These are phyloP conservation scores for Boletus subparvulus DNA, from an alignment of 768 basidiomycete genomes.

Conservation along the genomic window DNA sequence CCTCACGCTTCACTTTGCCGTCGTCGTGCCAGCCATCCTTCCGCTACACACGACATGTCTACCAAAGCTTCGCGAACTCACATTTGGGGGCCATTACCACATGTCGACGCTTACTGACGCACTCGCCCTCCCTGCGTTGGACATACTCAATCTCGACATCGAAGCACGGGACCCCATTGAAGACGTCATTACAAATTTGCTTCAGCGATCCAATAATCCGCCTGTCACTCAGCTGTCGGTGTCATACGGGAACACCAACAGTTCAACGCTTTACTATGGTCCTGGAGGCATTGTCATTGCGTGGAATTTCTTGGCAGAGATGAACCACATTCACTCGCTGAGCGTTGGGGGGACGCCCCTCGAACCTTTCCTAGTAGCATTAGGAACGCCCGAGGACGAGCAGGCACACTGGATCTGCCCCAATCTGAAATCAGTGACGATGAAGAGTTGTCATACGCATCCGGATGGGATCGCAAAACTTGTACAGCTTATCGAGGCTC, in stretches of 20 bases:
- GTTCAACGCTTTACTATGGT: slow-evolving; percentile 54
- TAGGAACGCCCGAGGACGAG: slow-evolving; percentile 63
- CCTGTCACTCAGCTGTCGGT: slow-evolving; percentile 60
- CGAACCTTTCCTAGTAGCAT: slow-evolving; percentile 58
- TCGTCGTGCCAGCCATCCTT: slow-evolving; percentile 60
- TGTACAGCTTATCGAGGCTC: slow-evolving; percentile 67
- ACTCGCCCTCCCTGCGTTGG: slow-evolving; percentile 57
- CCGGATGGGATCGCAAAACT: slow-evolving; percentile 65
- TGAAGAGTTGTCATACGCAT: slow-evolving; percentile 66
- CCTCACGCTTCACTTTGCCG: slow-evolving; percentile 61
- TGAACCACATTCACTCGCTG: slow-evolving; percentile 57
- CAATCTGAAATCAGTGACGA: slow-evolving; percentile 52
- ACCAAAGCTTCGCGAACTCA: slow-evolving; percentile 52
- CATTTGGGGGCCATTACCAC: slow-evolving; percentile 65
- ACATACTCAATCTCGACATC: slow-evolving; percentile 63
- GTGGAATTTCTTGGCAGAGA: slow-evolving; percentile 65
- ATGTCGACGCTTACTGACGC: slow-evolving; percentile 61
- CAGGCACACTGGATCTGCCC: slow-evolving; percentile 62
- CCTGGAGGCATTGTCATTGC: slow-evolving; percentile 58
- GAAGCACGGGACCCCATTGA: slow-evolving; percentile 76
- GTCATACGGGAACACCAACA: slow-evolving; percentile 48
- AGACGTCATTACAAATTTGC: slow-evolving; percentile 61
- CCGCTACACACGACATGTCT: slow-evolving; percentile 57
- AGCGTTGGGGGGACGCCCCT: slow-evolving; percentile 64
- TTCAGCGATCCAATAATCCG: slow-evolving; percentile 59